Conservation (phyloP, 441 rosid genomes). For the Aleurites moluccanus region DNA sequence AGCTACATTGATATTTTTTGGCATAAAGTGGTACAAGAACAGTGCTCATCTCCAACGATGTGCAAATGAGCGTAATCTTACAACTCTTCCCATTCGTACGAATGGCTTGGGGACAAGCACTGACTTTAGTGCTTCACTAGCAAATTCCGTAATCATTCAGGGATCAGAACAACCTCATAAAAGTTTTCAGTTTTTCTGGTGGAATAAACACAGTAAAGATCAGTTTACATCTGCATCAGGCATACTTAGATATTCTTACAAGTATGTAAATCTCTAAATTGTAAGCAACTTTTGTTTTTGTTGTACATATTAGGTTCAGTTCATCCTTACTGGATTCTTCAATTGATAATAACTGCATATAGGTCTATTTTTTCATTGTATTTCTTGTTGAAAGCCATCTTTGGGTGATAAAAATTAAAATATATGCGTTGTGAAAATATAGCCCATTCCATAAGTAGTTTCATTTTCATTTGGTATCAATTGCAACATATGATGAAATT, state of each 20-base stretch:
- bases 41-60: conserved; percentile 46
- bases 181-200: conserved; percentile 45
- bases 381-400: conserved; percentile 2
- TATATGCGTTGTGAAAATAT: background rate
- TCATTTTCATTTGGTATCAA: background rate
- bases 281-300: background rate
- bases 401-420: background rate
- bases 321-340: background rate
- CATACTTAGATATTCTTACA: conserved; percentile 71
- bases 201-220: conserved; percentile 68
- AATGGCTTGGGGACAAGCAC: conserved; percentile 72
- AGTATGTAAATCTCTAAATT: conserved; percentile 46
- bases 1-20: conserved; percentile 60
- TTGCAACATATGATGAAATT: background rate
- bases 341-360: background rate
- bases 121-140: conserved; percentile 63
- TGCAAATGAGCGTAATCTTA: conserved; percentile 56
- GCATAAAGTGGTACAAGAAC: conserved; percentile 62
- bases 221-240: conserved; percentile 71
- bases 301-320: background rate
- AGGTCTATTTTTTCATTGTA: background rate
- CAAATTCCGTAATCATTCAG: conserved; percentile 38
- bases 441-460: background rate
- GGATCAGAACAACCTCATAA: conserved; percentile 38
- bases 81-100: conserved; percentile 64